Base-by-base conservation (phyloP, 176 grass and related monocot genomes). In the Cymbopogon citratus region DNA sequence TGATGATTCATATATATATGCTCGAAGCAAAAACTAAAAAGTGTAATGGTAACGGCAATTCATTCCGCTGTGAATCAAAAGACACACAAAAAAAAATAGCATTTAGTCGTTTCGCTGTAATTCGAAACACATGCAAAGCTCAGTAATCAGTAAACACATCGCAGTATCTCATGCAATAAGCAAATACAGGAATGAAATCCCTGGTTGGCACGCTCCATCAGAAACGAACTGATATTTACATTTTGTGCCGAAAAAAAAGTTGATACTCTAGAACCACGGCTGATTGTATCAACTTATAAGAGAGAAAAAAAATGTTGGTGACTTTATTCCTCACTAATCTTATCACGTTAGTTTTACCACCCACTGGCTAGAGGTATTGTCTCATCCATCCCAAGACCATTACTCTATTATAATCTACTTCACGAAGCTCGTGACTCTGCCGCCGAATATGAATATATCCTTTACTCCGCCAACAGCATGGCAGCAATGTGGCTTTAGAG, bases 281-380 rank as follows among this genome's bases (percentile, higher is more conserved):
- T 9, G 18, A 34, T 45, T 26, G 16, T 33, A 18, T 46, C 26
- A 52, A 35, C 26, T 74, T 18, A n/a, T 5, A n/a, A 52, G 27
- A 21, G 25, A 5, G 1, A 1, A 10, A 3, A 19, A 7, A 68
- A 16, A 7, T 80, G 11, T 18, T 38, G 9, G 33, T 41, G 44
- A 80, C 19, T 21, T 78, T 83, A 72, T 83, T 83, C 65, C 66
- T 34, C 26, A 15, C 41, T 40, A 46, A 70, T 69, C 28, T 18
- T 24, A 65, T 57, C 48, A 85, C 24, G 76, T 52, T 38, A 65
- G 57, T 45, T 77, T 77, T 39, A 78, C 34, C 28, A 34, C 14
- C 51, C 33, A 25, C 4, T 25, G 16, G 39, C n/a, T 51, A 76
- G 68, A 52, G 12, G 48, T 51, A 33, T 54, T 13, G 31, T 0